phyloP scores from a whole-genome alignment of 257 asterid genomes.

The Ophiorrhiza pumila region DNA sequence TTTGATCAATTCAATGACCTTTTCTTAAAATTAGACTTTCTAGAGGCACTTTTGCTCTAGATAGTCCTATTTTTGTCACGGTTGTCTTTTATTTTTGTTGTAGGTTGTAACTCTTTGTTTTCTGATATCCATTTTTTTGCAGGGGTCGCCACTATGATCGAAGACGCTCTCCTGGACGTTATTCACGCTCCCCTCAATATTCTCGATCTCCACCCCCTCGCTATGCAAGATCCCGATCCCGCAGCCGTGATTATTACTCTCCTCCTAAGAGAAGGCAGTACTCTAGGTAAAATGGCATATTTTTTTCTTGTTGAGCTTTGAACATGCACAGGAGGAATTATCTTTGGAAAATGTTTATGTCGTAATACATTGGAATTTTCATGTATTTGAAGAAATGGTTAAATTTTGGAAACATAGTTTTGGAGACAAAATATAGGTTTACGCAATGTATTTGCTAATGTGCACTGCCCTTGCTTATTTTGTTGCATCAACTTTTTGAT shows the following conservation, averaged over 20 bases:
- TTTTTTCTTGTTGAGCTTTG: not conserved
- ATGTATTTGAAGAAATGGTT: not conserved
- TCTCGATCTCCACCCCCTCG: constrained; percentile 82
- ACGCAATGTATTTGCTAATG: not conserved
- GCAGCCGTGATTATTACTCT: constrained; percentile 63
- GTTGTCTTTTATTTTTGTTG: too few relatives aligned
- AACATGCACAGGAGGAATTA: not conserved
- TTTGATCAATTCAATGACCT: too few relatives aligned
- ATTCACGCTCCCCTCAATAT: constrained; percentile 69
- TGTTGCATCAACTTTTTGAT: not conserved
- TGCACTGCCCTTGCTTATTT: not conserved
- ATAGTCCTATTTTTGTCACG: not conserved
- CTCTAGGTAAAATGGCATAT: constrained; percentile 48
- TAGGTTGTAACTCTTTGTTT: not conserved
- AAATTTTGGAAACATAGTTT: not conserved
- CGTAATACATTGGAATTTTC: too few relatives aligned
- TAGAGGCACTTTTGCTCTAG: too few relatives aligned
- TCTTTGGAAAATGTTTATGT: too few relatives aligned
- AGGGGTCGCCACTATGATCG: constrained; percentile 73
- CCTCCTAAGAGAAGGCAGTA: constrained; percentile 59
- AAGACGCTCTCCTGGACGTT: constrained; percentile 75
- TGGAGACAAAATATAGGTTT: not conserved
- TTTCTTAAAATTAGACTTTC: too few relatives aligned
- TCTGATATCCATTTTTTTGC: not conserved
- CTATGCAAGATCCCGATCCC: constrained; percentile 56